Base-by-base conservation (phyloP, 1,139 yeast genomes). In the Hanseniaspora gamundiae region DNA sequence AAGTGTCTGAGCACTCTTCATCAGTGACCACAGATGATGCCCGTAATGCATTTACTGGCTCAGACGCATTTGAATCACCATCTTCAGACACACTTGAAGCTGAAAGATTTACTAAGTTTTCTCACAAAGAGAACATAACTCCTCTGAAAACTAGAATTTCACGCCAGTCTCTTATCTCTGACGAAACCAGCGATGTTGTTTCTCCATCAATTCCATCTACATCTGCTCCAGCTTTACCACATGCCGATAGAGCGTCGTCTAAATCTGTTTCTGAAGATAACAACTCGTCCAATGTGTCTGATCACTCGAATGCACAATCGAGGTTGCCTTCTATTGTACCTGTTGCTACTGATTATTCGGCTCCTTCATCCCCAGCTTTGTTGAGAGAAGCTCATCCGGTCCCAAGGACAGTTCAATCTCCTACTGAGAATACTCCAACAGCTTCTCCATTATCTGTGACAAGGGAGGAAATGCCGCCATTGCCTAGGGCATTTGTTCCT, bases 391-490 rank as follows among this genome's bases (percentile, higher is more conserved):
- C n/a, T n/a, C n/a, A n/a, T n/a, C n/a, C 54, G 16, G 41, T 47
- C 5, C 47, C 50, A 10, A 29, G 48, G 21, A 40, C 45, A 26
- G 41, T 38, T 10, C 43, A 47, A 27, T 49, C 55, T 27, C 49
- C 53, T 10, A 46, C 56, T 29, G 49, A 53, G 14, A 46, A 47
- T 10, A 48, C 53, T 21, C 48, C 49, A 10, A 48, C 51, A n/a
- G 49, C 53, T 17, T 54, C 52, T 30, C 50, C 51, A 26, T 38
- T 46, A 27, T 50, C 55, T 6, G 45, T 46, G 19, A 46, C 51
- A 22, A 30, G 41, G 16, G 22, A 36, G 16, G 35, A 42, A 39
- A 36, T 40, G 21, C 31, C 42, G 14, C 41, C 36, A 31, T 16
- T 16, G 13, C 36, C 36, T n/a, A 19, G 3, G 10, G 21, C 35